Percentiles rank a stretch among this genome's conserved stretches.
Evolutionary conservation across 371 early-diverging fungal species (phyloP).

Genomic region (Haplosporangium sp.): DNA sequence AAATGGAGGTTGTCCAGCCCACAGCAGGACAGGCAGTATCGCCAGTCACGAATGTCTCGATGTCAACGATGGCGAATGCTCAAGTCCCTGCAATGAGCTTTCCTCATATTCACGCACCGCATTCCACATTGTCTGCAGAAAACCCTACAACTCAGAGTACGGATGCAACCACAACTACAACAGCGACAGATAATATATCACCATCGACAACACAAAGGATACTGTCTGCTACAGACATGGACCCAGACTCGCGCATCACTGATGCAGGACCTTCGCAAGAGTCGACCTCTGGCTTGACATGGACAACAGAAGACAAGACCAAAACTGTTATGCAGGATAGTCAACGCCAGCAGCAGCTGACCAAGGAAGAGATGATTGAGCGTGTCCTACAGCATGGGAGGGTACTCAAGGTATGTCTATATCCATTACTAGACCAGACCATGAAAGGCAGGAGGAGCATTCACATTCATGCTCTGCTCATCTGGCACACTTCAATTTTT

Average conservation of each 20-base stretch:
- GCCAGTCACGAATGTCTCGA: not conserved
- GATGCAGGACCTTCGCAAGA: not conserved
- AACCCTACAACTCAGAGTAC: not conserved
- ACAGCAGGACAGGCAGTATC: not conserved
- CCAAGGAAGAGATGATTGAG: constrained; percentile 28
- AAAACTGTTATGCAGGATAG: not conserved
- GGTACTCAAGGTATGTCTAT: constrained; percentile 31
- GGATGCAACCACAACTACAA: not conserved
- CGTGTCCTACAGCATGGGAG: constrained; percentile 34
- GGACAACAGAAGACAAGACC: not conserved
- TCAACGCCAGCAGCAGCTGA: not conserved
- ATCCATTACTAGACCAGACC: not conserved
- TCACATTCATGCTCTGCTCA: no score
- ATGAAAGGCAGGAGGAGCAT: not conserved
- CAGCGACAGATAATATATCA: not conserved
- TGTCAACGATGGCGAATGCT: not conserved
- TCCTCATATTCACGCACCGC: not conserved
- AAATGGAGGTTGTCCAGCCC: not conserved
- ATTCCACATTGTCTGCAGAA: not conserved
- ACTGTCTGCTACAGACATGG: not conserved
- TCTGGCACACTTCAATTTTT: no score
- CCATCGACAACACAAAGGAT: not conserved
- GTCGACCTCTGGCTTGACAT: not conserved
- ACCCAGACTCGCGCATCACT: not conserved
- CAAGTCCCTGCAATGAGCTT: not conserved